These are phyloP conservation scores for Ceratocystis colombiana DNA, from an alignment of 2,329 filamentous ascomycete genomes.

Conservation along the genomic window DNA sequence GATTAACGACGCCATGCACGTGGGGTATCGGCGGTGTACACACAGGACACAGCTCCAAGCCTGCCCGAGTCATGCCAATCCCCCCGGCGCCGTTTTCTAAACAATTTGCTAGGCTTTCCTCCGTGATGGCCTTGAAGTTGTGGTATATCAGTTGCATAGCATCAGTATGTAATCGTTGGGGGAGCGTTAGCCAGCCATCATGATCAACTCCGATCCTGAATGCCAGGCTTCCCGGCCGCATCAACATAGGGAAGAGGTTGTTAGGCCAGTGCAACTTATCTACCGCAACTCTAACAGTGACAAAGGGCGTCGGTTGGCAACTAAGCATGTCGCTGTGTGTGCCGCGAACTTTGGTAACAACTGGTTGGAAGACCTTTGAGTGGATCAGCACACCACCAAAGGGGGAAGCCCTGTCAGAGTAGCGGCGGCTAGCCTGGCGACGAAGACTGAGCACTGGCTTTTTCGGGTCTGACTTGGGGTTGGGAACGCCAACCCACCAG, in stretches of 20 bases:
- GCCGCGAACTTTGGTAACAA: not conserved
- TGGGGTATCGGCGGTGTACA: slow-evolving; percentile 17
- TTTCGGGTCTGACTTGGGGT: not conserved
- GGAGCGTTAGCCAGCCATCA: slow-evolving; percentile 20
- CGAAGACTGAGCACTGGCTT: too few relatives aligned
- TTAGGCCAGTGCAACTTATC: slow-evolving; percentile 14
- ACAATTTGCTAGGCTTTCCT: not conserved
- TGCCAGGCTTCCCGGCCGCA: slow-evolving; percentile 9
- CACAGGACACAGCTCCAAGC: not conserved
- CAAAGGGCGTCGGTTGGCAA: slow-evolving; percentile 12
- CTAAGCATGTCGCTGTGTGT: not conserved
- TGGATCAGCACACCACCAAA: not conserved
- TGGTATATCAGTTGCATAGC: slow-evolving; percentile 19
- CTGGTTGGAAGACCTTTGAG: not conserved
- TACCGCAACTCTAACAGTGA: slow-evolving; percentile 11
- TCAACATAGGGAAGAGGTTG: slow-evolving; percentile 9
- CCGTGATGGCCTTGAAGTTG: slow-evolving; percentile 15
- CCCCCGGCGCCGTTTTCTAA: not conserved
- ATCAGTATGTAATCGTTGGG: slow-evolving; percentile 15
- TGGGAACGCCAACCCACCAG: slow-evolving; percentile 15
- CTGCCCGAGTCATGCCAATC: not conserved
- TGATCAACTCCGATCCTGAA: not conserved
- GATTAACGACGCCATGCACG: slow-evolving; percentile 15
- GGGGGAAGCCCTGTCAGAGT: not conserved
- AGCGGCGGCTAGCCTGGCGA: not conserved